phyloP scores from a whole-genome alignment of 305 asterid genomes.

The Fraxinus velutina region DNA sequence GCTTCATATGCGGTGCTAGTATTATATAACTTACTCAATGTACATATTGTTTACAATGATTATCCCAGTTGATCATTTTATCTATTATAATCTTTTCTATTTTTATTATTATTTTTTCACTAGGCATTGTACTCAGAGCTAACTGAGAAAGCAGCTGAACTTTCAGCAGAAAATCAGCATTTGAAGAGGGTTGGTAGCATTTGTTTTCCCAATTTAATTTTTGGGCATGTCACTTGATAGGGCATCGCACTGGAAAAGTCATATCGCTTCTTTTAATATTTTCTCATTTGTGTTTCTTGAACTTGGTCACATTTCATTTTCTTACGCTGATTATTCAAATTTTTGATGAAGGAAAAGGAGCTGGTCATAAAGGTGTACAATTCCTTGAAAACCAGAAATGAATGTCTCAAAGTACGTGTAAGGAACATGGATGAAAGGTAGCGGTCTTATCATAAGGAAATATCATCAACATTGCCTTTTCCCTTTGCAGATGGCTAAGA shows the following conservation, averaged over 20 bases:
- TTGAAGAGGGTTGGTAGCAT: conserved; percentile 43
- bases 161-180: conserved; percentile 44
- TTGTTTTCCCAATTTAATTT: background rate
- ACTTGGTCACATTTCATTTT: background rate
- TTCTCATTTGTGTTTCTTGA: background rate
- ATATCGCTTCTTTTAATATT: background rate
- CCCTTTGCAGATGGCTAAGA: conserved; percentile 34
- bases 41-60: background rate
- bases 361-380: conserved; percentile 37
- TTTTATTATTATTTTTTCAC: background rate
- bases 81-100: background rate
- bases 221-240: background rate
- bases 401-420: conserved; percentile 46
- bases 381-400: conserved; percentile 40
- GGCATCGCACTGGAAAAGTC: background rate
- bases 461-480: background rate
- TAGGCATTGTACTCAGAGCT: conserved; percentile 53
- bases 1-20: background rate
- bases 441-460: background rate
- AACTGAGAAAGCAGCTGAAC: conserved; percentile 40
- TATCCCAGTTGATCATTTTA: background rate
- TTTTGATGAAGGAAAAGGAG: conserved; percentile 47
- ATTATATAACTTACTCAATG: background rate
- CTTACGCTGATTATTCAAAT: background rate
- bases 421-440: background rate